These are phyloP conservation scores for Urtica urens DNA, from an alignment of 306 rosid species.

Conservation along the genomic window DNA sequence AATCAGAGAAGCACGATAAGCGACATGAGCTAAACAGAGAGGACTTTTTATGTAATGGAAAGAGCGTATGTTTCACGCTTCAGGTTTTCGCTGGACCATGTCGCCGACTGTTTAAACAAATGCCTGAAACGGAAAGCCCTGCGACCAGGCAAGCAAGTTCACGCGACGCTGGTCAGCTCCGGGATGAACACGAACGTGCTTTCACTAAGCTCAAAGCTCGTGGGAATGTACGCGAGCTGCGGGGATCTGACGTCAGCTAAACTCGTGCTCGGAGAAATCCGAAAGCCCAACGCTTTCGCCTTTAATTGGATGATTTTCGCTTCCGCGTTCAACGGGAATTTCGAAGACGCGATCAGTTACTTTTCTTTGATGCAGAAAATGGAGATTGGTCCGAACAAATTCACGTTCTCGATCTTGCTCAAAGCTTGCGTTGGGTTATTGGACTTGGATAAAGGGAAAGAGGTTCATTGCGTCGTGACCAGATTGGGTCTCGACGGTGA, in stretches of 20 bases:
- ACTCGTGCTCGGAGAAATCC: constrained; percentile 16
- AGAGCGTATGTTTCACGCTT: constrained; percentile 6
- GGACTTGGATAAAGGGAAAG: constrained; percentile 44
- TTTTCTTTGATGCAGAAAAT: constrained; percentile 26
- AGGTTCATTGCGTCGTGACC: constrained; percentile 46
- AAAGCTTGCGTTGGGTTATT: constrained; percentile 50
- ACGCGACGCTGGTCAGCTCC: constrained; percentile 34
- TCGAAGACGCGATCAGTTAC: constrained; percentile 36
- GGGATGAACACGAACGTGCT: constrained; percentile 30
- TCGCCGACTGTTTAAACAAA: constrained; percentile 40
- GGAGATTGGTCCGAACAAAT: constrained; percentile 33
- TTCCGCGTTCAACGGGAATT: constrained; percentile 36
- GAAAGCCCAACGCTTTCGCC: constrained; percentile 49
- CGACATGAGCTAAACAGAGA: too few species aligned
- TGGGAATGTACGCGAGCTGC: constrained; percentile 56
- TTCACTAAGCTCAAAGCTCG: constrained; percentile 48
- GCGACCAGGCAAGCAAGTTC: constrained; percentile 49
- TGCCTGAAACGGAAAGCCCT: constrained; percentile 49
- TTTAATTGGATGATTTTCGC: constrained; percentile 52
- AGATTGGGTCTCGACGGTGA: constrained; percentile 33
- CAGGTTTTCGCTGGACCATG: constrained; percentile 19
- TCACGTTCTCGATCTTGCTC: constrained; percentile 39
- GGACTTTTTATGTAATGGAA: too few species aligned
- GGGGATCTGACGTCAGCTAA: constrained; percentile 32
- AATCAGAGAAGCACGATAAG: too few species aligned